phyloP scores from a whole-genome alignment of 495 filamentous ascomycete genomes.

The Amniculicola lignicola region DNA sequence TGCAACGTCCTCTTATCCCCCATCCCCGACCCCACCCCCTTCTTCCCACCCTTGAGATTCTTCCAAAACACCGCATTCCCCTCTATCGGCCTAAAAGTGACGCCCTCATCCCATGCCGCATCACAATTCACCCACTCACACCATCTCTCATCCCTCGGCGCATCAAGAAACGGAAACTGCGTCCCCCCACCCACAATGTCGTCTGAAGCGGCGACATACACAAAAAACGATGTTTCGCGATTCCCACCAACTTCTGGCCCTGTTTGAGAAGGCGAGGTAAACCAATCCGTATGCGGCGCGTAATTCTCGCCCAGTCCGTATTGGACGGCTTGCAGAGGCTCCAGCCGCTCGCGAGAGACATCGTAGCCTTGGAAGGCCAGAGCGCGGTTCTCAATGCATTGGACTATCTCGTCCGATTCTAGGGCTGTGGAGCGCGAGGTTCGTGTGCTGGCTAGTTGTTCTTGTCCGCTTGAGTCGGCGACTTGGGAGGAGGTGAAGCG shows the following conservation, averaged over 20 bases:
- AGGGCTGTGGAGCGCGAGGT: constrained; percentile 24
- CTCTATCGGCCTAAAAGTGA: constrained; percentile 51
- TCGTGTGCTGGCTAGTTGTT: constrained; percentile 15
- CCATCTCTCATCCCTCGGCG: constrained; percentile 30
- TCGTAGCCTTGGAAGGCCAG: constrained; percentile 33
- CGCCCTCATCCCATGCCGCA: constrained; percentile 45
- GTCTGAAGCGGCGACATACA: constrained; percentile 21
- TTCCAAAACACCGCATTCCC: constrained; percentile 56
- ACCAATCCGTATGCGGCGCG: constrained; percentile 59
- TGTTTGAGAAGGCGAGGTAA: constrained; percentile 44
- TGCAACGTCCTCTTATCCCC: constrained; percentile 50
- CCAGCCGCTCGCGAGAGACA: constrained; percentile 49
- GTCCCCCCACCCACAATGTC: constrained; percentile 29
- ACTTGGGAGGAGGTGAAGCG: constrained; percentile 22
- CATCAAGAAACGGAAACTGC: constrained; percentile 30
- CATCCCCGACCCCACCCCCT: constrained; percentile 44
- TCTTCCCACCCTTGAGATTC: constrained; percentile 43
- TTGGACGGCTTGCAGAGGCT: constrained; percentile 55
- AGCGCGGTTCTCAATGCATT: constrained; percentile 34
- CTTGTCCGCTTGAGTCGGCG: constrained; percentile 21
- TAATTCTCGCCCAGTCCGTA: constrained; percentile 51
- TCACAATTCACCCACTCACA: constrained; percentile 33
- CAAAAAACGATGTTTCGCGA: constrained; percentile 36
- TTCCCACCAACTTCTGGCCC: constrained; percentile 48
- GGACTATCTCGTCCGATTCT: constrained; percentile 7